phyloP scores from a whole-genome alignment of 176 grass and related monocot species.

The Dactylis glomerata region DNA sequence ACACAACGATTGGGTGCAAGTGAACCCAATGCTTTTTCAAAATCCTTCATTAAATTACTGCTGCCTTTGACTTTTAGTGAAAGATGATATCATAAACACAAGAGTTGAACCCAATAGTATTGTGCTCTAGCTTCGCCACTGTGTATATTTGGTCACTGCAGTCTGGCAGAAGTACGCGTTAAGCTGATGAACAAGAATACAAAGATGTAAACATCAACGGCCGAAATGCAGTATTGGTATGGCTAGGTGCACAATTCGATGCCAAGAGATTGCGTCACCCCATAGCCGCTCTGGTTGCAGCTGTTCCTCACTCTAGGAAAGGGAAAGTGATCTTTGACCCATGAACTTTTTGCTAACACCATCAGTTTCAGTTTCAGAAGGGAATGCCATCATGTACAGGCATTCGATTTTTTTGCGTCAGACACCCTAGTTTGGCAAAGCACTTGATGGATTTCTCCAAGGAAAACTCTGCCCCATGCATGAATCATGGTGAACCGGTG shows the following conservation, averaged over 20 bases:
- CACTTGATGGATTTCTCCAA: background rate
- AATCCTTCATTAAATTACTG: too few relatives aligned
- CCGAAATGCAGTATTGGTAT: background rate
- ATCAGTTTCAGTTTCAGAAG: slow-evolving; percentile 25
- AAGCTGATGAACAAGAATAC: background rate
- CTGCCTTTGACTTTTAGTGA: too few relatives aligned
- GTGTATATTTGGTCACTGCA: background rate
- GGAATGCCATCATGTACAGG: background rate
- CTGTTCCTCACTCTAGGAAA: background rate
- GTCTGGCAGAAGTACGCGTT: background rate
- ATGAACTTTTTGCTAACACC: background rate
- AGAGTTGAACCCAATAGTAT: too few relatives aligned
- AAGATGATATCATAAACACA: too few relatives aligned
- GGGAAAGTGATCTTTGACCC: slow-evolving; percentile 3
- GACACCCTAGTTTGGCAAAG: background rate
- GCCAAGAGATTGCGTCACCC: background rate
- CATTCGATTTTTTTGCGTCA: background rate
- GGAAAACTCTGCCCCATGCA: background rate
- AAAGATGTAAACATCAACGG: background rate
- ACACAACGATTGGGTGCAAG: too few relatives aligned
- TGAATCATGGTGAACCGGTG: background rate
- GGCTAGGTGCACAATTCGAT: background rate
- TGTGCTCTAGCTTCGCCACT: too few relatives aligned
- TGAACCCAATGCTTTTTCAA: too few relatives aligned
- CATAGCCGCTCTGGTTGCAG: background rate